These are phyloP conservation scores for Pleurotus pulmonarius DNA, from an alignment of 768 basidiomycete genomes.

Conservation along the genomic window DNA sequence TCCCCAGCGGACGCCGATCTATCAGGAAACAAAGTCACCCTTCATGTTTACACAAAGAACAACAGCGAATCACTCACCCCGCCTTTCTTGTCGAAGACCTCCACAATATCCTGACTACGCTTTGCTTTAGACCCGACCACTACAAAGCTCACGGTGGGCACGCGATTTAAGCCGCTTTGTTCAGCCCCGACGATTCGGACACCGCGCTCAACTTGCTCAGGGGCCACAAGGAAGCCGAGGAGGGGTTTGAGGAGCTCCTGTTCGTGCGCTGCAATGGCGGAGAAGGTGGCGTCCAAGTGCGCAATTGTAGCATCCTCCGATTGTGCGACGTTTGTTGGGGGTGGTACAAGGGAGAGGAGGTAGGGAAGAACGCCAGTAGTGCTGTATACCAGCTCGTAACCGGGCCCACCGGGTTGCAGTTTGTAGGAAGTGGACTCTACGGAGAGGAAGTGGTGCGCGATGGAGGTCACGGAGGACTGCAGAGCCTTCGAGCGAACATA, in stretches of 20 bases:
- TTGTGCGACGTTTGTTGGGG: not conserved
- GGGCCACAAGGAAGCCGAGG: constrained; percentile 49
- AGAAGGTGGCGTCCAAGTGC: constrained; percentile 47
- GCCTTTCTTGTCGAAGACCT: constrained; percentile 58
- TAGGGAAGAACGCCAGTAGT: constrained; percentile 60
- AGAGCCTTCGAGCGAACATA: constrained; percentile 54
- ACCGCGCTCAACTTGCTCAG: constrained; percentile 48
- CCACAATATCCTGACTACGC: constrained; percentile 61
- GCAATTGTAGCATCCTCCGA: not conserved
- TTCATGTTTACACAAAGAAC: not conserved
- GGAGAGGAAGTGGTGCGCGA: constrained; percentile 70
- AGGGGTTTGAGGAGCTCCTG: constrained; percentile 51
- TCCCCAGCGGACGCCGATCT: constrained; percentile 79
- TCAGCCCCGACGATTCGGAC: constrained; percentile 68
- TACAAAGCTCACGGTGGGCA: constrained; percentile 72
- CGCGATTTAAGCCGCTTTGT: constrained; percentile 34
- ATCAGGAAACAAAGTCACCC: not conserved
- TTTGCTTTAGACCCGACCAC: constrained; percentile 55
- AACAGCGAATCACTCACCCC: constrained; percentile 39
- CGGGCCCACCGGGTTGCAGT: constrained; percentile 70
- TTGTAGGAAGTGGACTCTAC: constrained; percentile 48
- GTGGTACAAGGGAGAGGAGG: constrained; percentile 54
- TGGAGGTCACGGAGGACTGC: constrained; percentile 46
- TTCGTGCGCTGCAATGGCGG: constrained; percentile 59
- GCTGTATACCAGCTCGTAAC: constrained; percentile 67